These are phyloP conservation scores for Harringtonia aguacate DNA, from an alignment of 2,329 filamentous ascomycete species.

Conservation along the genomic window DNA sequence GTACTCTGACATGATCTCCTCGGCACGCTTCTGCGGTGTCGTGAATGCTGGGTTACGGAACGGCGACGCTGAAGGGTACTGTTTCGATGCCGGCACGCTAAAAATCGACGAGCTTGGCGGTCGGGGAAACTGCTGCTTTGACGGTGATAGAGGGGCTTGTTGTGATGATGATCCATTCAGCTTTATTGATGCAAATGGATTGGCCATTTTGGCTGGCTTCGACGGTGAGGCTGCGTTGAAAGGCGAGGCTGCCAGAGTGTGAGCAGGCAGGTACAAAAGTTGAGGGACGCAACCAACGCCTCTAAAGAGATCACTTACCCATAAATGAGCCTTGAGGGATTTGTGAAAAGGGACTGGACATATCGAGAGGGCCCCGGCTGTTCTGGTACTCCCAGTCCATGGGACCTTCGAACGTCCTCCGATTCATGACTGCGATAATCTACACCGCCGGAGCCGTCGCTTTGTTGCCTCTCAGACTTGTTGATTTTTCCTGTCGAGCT, in stretches of 20 bases:
- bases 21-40: conserved; percentile 48
- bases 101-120: conserved; percentile 35
- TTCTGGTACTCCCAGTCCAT: conserved; percentile 60
- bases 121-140: conserved; percentile 21
- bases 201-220: conserved; percentile 11
- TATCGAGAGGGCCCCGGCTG: conserved; percentile 44
- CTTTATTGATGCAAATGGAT: conserved; percentile 15
- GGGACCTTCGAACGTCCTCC: conserved; percentile 46
- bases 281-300: not conserved
- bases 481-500: not conserved
- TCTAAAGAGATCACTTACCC: conserved; percentile 22
- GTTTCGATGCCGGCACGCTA: conserved; percentile 29
- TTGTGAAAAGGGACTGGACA: conserved; percentile 50
- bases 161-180: not conserved
- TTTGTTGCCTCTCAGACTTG: not conserved
- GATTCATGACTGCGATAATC: conserved; percentile 20
- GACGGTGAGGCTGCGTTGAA: conserved; percentile 16
- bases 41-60: conserved; percentile 57
- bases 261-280: no score
- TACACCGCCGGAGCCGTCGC: no score
- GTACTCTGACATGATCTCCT: conserved; percentile 42
- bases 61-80: conserved; percentile 35
- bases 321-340: conserved; percentile 31
- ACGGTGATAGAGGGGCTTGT: conserved; percentile 12
- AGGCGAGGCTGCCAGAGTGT: conserved; percentile 8